Evolutionary conservation across 371 early-diverging fungal genomes (phyloP).

Genomic region (Lichtheimia ramosa): DNA sequence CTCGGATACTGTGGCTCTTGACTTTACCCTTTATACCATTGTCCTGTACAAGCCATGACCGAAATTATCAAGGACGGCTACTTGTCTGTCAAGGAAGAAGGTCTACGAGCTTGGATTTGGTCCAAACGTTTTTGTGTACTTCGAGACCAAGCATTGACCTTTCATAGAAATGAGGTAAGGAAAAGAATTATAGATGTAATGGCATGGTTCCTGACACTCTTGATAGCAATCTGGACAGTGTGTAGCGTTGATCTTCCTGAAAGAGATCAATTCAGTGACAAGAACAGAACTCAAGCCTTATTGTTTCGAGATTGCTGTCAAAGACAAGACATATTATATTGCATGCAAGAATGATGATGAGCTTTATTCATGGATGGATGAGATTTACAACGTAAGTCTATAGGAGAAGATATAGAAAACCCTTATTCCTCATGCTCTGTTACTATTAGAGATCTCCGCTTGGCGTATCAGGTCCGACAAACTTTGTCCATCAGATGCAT

Average conservation of each 20-base stretch:
- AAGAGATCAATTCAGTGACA: slow-evolving; percentile 84
- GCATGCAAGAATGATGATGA: slow-evolving; percentile 95
- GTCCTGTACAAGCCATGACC: slow-evolving; percentile 30
- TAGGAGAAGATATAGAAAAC: neutral
- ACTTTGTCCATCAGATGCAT: slow-evolving; percentile 94
- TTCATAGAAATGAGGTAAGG: slow-evolving; percentile 89
- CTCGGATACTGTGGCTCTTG: too few species aligned
- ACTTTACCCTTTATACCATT: neutral
- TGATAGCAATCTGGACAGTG: slow-evolving; percentile 52
- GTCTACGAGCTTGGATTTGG: slow-evolving; percentile 89
- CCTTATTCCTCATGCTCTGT: neutral
- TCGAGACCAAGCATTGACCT: slow-evolving; percentile 88
- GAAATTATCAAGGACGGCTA: slow-evolving; percentile 83
- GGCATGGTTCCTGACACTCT: too few species aligned
- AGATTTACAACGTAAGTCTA: slow-evolving; percentile 77
- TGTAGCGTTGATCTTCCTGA: slow-evolving; percentile 83
- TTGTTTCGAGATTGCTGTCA: slow-evolving; percentile 90
- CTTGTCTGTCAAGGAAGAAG: slow-evolving; percentile 86
- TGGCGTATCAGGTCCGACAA: slow-evolving; percentile 91
- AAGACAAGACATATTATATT: slow-evolving; percentile 86
- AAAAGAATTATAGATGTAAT: too few species aligned
- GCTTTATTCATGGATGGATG: slow-evolving; percentile 97
- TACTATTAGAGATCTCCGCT: slow-evolving; percentile 41
- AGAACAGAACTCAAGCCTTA: slow-evolving; percentile 87
- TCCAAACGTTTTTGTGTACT: slow-evolving; percentile 89